Evolutionary conservation across 345 rosid genomes (phyloP), one percentile per base, ranked within the genome.

Genomic region (Brassica cretica): DNA sequence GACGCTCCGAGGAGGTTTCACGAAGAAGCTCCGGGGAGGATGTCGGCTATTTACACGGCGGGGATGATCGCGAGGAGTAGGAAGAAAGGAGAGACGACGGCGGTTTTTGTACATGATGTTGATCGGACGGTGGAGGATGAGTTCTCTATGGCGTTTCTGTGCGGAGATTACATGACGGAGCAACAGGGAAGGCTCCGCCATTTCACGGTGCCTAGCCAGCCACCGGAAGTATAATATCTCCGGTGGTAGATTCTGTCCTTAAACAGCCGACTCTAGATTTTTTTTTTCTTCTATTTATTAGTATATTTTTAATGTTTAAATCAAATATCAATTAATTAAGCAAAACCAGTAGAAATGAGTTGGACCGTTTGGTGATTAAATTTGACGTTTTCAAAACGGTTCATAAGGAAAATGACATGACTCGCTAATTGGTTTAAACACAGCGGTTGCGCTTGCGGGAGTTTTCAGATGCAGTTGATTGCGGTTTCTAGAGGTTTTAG

Each of bases 1-100:
- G 97, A 94, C 60, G 97, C 98, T 12, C 97, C 98, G 0, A 94
- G 97, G 0, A 97, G 97, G 80, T 94, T 86, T 64, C 85, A 86
- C 15, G 87, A 88, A 12, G 88, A 81, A 32, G 90, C 98, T 7
- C 98, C 97, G 4, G 97, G 98, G 81, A 71, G 98, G 75, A 92
- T 94, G 98, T 76, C 77, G 2, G 97, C 97, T 6, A 90, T 92
- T 3, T 94, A 90, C 78, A 89, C 93, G 2, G 97, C 97, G 10
- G 97, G 97, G 67, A 66, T 94, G 84, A 85, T 94, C 76, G 92
- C 91, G 4, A 90, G 93, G 89, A 85, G 84, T n/a, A 30, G 82
- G 56, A 75, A 64, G 63, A 80, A 84, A 39, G 83, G 66, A 4
- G 97, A 91, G 46, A 91, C 82, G 77, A 92, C 97, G 5, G 87